Base-by-base conservation (phyloP, 805 yeast species). In the Metschnikowia drakensbergensis region DNA sequence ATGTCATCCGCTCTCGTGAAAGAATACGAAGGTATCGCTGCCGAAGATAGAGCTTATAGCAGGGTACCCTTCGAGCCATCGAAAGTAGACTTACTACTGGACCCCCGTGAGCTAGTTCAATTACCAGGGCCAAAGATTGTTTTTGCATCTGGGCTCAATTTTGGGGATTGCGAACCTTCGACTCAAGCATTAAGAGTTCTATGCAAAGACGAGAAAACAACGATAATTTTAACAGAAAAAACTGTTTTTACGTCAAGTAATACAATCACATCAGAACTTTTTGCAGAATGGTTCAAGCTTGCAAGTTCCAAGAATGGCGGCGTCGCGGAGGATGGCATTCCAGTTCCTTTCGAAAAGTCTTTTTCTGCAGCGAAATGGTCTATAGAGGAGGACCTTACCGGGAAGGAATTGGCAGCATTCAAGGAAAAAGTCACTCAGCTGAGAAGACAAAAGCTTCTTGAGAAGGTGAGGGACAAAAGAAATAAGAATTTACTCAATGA, bases 1-100 rank as follows among this genome's bases (percentile, higher is more conserved):
- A 86, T 94, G 90, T 83, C 96, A 0, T 80, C 92, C 0, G 77
- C 84, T n/a, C 77, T 90, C n/a, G 79, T 88, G 26, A 85, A 86
- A 57, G 86, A 82, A 40, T 90, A 96, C 92, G 96, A 89, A 59
- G 68, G 63, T 33, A 42, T 49, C 13, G 57, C 56, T 3, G 58
- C 53, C 4, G 53, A 51, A 23, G 49, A 52, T 10, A 43, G 53
- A 9, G 67, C 68, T 4, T 57, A 62, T 22, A 54, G 63, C 11
- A 79, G 78, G 47, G 78, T 85, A 2, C 96, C 97, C 1, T 91
- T 92, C 61, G 95, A 87, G 56, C 79, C 86, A 38, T 67, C 81
- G 27, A 71, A 82, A 60, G 79, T 83, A 51, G 80, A 84, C 59
- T 60, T 73, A 28, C 69, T 82, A 45, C 67, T 80, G 53, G 71